Evolutionary conservation across 2,329 filamentous ascomycete genomes (phyloP), one percentile per base, ranked within the genome.

Genomic region (Cytospora piceicola): DNA sequence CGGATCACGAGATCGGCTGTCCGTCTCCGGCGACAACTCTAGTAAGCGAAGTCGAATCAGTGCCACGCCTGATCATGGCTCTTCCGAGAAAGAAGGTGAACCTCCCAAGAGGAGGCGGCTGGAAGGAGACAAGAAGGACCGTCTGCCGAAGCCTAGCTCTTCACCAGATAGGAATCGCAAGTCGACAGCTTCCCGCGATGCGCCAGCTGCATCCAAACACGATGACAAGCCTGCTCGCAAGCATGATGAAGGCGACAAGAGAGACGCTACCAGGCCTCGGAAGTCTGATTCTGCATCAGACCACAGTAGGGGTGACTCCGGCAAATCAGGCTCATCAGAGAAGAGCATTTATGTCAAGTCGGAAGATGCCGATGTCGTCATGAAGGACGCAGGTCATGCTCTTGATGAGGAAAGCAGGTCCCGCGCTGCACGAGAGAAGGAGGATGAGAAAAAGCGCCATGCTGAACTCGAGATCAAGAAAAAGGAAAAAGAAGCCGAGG

Each of bases 1-100:
- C 67, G 85, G 87, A 68, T 86, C 85, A 4, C 82, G 81, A 61
- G 87, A 89, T 67, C 79, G 82, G 34, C 73, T 83, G 15, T 80
- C 81, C 11, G 78, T 82, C 55, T 78, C 81, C 9, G 80, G 81
- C 17, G 86, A 88, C 30, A 78, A 76, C 61, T 77, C 83, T 8
- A 74, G 79, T n/a, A 90, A 89, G 73, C 80, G 87, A 52, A 84
- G 85, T 70, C 81, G 87, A 32, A 79, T 80, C 34, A 90, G 87
- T 69, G 80, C 82, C 58, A 88, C 87, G 0, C 86, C 87, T 2
- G 84, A 78, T 34, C 79, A 79, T n/a, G 83, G 80, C 66, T 78
- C 80, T 24, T 78, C 77, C 1, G 84, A 86, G 17, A 86, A 84
- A 70, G 85, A 87, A 36, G 79, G 74, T 51, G 85, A 87, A 62